Percentiles rank a stretch among this genome's conserved stretches.
These are phyloP conservation scores for Przewalskia tangutica DNA, from an alignment of 257 asterid genomes.

Conservation along the genomic window DNA sequence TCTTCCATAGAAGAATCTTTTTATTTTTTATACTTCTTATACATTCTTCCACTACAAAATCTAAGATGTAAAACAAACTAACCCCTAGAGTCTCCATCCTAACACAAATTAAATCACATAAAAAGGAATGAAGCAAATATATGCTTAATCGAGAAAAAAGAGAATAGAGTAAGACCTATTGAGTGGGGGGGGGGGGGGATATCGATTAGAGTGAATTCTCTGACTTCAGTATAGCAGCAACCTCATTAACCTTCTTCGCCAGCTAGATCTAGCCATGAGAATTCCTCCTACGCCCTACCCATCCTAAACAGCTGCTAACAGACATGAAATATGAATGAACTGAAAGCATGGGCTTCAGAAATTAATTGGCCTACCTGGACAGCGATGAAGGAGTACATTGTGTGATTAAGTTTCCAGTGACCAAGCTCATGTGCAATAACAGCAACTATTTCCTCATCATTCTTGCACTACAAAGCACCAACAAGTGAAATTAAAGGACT, in stretches of 20 bases:
- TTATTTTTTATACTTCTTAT: neutral
- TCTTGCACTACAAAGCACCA: slow-evolving; percentile 56
- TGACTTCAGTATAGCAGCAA: neutral
- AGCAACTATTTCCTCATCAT: slow-evolving; percentile 96
- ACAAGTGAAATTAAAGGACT: slow-evolving; percentile 2
- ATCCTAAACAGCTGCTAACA: neutral
- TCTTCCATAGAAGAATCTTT: neutral
- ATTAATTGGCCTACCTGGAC: slow-evolving; percentile 64
- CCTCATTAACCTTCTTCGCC: neutral
- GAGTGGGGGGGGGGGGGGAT: neutral
- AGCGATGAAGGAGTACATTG: slow-evolving; percentile 80
- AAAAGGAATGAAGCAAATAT: neutral
- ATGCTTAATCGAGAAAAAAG: neutral
- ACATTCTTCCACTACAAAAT: neutral
- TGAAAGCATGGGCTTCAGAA: neutral
- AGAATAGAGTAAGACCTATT: neutral
- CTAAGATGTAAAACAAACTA: neutral
- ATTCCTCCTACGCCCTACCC: neutral
- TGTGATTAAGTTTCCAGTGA: slow-evolving; percentile 96
- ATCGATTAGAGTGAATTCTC: neutral
- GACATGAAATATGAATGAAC: neutral
- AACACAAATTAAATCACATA: neutral
- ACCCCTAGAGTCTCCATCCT: neutral
- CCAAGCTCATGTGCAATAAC: slow-evolving; percentile 98
- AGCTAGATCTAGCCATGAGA: neutral